A percentile compares a stretch with the other conserved stretches of the same genome.
Conservation (phyloP, 2,329 filamentous ascomycete genomes). For the Aspergillus sp. region DNA sequence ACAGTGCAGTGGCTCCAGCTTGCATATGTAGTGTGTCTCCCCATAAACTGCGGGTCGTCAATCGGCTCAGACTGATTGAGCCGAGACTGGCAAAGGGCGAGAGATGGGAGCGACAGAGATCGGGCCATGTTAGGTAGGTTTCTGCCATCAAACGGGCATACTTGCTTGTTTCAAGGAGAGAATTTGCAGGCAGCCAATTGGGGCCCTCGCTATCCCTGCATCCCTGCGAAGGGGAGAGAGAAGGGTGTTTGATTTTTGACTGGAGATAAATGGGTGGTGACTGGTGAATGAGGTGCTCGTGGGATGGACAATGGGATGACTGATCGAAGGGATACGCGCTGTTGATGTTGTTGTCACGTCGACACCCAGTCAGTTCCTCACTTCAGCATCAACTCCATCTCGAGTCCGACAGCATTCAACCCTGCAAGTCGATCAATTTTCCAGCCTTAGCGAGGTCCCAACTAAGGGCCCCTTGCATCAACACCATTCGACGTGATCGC, state of each 20-base stretch:
- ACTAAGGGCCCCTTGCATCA: background rate
- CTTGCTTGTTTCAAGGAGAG: slow-evolving; percentile 23
- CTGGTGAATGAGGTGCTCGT: too few relatives aligned
- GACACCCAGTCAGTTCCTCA: background rate
- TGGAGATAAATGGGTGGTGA: too few relatives aligned
- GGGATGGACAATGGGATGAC: too few relatives aligned
- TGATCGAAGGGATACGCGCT: background rate
- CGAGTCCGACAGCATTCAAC: background rate
- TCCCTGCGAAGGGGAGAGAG: slow-evolving; percentile 12
- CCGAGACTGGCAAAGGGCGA: too few relatives aligned
- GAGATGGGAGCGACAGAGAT: too few relatives aligned
- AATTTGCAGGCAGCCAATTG: slow-evolving; percentile 8
- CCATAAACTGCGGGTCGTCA: slow-evolving; percentile 16
- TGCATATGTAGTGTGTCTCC: slow-evolving; percentile 11
- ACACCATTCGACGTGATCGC: background rate
- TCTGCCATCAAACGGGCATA: slow-evolving; percentile 21
- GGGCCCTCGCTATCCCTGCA: slow-evolving; percentile 5
- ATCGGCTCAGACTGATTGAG: background rate
- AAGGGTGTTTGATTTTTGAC: background rate
- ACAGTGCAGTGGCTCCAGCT: slow-evolving; percentile 4
- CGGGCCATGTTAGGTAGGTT: background rate
- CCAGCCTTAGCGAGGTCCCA: background rate
- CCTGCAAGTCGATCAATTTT: background rate
- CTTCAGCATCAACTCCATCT: background rate
- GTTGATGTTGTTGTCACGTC: background rate